These are phyloP conservation scores for Ramaria rubella DNA, from an alignment of 768 basidiomycete genomes.

Conservation along the genomic window DNA sequence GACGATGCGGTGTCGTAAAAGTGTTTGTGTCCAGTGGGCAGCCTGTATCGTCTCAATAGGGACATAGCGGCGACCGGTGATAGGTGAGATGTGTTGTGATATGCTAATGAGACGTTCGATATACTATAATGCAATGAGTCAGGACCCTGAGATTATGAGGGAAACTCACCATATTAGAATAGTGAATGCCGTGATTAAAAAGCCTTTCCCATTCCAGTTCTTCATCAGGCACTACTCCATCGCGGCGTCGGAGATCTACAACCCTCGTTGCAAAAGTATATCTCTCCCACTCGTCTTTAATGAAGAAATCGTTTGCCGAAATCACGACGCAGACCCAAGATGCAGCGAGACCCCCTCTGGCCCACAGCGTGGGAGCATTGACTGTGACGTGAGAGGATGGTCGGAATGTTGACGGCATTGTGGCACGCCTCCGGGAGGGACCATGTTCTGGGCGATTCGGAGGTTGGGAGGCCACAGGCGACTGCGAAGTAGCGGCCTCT, in stretches of 20 bases:
- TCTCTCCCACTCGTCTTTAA: slow-evolving; percentile 68
- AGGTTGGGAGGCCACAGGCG: neutral
- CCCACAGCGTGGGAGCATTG: slow-evolving; percentile 61
- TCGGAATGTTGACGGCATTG: slow-evolving; percentile 13
- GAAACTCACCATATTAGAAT: slow-evolving; percentile 70
- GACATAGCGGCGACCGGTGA: slow-evolving; percentile 62
- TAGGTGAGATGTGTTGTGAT: slow-evolving; percentile 67
- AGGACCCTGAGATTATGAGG: slow-evolving; percentile 1
- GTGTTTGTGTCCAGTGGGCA: slow-evolving; percentile 72
- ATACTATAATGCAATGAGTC: slow-evolving; percentile 37
- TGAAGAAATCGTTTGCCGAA: slow-evolving; percentile 74
- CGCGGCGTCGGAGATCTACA: slow-evolving; percentile 62
- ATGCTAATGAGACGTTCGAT: slow-evolving; percentile 75
- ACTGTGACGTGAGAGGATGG: slow-evolving; percentile 16
- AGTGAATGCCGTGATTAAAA: slow-evolving; percentile 76
- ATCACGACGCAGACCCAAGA: slow-evolving; percentile 69
- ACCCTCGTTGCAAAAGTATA: slow-evolving; percentile 73
- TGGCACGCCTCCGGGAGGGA: slow-evolving; percentile 13
- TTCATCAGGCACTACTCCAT: slow-evolving; percentile 39
- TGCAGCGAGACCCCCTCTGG: slow-evolving; percentile 65
- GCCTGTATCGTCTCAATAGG: slow-evolving; percentile 61
- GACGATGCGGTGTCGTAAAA: slow-evolving; percentile 56
- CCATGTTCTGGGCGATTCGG: slow-evolving; percentile 3
- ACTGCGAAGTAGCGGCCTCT: slow-evolving; percentile 28
- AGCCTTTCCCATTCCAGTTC: slow-evolving; percentile 64